Conservation (phyloP, 139 green algal species). For the Zygnema circumcarinatum region DNA sequence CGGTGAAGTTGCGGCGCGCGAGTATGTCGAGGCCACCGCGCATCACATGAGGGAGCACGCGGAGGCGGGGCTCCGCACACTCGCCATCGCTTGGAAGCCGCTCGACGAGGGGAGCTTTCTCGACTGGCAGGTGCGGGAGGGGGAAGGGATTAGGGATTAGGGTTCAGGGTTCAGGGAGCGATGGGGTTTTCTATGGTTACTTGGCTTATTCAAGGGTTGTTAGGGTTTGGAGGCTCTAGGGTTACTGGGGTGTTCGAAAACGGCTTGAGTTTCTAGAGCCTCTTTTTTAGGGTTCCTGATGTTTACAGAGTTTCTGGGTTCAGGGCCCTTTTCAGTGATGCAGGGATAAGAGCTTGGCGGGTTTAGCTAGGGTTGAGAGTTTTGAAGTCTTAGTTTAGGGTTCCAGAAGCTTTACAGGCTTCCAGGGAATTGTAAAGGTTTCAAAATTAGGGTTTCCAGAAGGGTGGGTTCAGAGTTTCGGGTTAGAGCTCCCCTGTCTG, state of each 20-base stretch:
- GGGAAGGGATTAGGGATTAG: neutral
- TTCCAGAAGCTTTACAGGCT: too few relatives aligned
- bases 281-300: too few relatives aligned
- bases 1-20: neutral
- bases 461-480: neutral
- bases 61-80: constrained; percentile 81
- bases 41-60: constrained; percentile 81
- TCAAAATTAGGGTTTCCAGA: neutral
- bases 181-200: neutral
- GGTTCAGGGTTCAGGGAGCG: neutral
- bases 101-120: constrained; percentile 56
- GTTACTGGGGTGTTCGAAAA: neutral
- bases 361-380: too few relatives aligned
- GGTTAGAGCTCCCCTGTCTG: neutral
- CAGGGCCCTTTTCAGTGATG: too few relatives aligned
- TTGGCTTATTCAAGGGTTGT: neutral
- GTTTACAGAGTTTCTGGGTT: too few relatives aligned
- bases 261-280: too few relatives aligned
- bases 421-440: neutral
- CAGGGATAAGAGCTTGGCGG: too few relatives aligned
- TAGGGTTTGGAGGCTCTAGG: neutral
- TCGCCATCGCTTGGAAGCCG: constrained; percentile 67
- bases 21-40: constrained; percentile 54
- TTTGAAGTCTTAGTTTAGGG: too few relatives aligned
- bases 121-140: constrained; percentile 34